Conservation (phyloP, 345 rosid species). For the Geranium rotundifolium region DNA sequence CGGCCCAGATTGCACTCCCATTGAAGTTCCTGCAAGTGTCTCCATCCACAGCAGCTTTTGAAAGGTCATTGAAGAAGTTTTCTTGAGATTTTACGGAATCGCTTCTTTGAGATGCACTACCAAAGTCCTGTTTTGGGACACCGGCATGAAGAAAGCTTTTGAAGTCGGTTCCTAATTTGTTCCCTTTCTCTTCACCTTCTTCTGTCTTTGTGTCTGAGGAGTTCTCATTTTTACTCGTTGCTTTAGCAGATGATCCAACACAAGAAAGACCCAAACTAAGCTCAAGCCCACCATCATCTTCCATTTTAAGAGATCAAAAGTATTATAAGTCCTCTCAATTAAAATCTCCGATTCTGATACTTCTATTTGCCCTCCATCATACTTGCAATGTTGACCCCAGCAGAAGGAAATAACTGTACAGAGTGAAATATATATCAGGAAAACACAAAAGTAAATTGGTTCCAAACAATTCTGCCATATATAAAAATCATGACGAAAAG, state of each 20-base stretch:
- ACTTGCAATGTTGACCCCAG: slow-evolving; percentile 2
- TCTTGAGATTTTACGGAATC: slow-evolving; percentile 58
- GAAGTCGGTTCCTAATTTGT: slow-evolving; percentile 50
- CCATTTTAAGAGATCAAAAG: slow-evolving; percentile 33
- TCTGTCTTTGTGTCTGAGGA: slow-evolving; percentile 42
- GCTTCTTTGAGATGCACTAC: slow-evolving; percentile 48
- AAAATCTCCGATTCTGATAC: not conserved
- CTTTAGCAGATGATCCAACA: slow-evolving; percentile 68
- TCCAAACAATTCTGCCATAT: not conserved
- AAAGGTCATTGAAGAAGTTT: slow-evolving; percentile 78
- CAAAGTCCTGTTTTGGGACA: slow-evolving; percentile 40
- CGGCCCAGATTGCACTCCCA: slow-evolving; percentile 41
- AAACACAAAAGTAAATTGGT: not conserved
- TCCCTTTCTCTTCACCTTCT: slow-evolving; percentile 43
- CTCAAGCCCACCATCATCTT: slow-evolving; percentile 84
- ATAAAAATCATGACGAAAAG: not conserved
- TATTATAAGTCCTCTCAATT: slow-evolving; percentile 2
- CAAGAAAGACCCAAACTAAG: slow-evolving; percentile 90
- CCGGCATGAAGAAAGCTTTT: slow-evolving; percentile 48
- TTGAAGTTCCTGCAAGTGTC: slow-evolving; percentile 42
- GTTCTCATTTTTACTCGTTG: slow-evolving; percentile 49
- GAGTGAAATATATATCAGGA: not conserved
- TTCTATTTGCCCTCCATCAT: not conserved
- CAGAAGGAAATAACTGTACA: not conserved
- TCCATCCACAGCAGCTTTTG: slow-evolving; percentile 38